These are phyloP conservation scores for Lachancea thermotolerans DNA, from an alignment of 805 yeast genomes.

Conservation along the genomic window DNA sequence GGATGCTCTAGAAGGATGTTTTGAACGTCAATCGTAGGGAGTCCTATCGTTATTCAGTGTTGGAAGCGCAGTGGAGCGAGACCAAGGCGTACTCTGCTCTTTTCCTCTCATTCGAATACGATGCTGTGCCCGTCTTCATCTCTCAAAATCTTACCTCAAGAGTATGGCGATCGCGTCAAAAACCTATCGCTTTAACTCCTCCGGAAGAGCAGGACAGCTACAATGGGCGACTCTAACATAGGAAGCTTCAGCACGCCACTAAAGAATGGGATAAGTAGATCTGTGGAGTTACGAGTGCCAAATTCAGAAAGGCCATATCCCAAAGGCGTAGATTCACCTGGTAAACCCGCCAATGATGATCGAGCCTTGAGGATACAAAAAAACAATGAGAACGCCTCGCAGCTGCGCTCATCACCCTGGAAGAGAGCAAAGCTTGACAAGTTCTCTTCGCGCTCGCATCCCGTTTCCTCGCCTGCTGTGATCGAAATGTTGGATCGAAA, in stretches of 20 bases:
- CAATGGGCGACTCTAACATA: slow-evolving; percentile 1
- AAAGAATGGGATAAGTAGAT: background rate
- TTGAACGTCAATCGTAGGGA: too few relatives aligned
- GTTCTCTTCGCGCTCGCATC: background rate
- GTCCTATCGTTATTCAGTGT: too few relatives aligned
- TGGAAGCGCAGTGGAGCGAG: too few relatives aligned
- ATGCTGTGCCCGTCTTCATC: too few relatives aligned
- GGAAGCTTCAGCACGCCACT: slow-evolving; percentile 5
- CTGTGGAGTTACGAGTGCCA: background rate
- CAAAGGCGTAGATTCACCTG: background rate
- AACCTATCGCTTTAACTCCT: too few relatives aligned
- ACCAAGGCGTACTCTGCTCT: too few relatives aligned
- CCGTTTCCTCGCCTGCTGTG: slow-evolving; percentile 19
- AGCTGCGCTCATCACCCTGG: background rate
- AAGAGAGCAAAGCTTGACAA: background rate
- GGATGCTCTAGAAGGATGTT: too few relatives aligned
- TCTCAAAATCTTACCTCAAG: too few relatives aligned
- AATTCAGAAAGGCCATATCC: background rate
- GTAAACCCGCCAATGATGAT: background rate
- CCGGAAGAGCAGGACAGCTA: too few relatives aligned
- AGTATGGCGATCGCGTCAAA: too few relatives aligned
- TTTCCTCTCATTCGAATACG: too few relatives aligned
- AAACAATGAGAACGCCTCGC: background rate
- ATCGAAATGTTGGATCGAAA: slow-evolving; percentile 22
- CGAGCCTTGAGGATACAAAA: too few relatives aligned